Conservation (phyloP, 495 filamentous ascomycete genomes). For the Tricharina praecox region DNA sequence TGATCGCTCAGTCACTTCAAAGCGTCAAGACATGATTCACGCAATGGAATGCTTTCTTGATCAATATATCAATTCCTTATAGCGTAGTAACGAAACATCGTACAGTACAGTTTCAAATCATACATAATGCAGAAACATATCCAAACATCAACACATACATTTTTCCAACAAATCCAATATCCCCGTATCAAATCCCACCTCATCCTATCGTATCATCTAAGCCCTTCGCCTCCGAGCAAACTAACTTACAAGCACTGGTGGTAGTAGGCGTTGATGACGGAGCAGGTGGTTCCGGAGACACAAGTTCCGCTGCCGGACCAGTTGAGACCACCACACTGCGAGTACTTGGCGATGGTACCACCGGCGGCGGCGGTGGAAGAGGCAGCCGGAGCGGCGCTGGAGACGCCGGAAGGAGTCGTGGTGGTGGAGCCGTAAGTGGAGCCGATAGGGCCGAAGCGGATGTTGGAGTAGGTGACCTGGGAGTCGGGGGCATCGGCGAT, state of each 20-base stretch:
- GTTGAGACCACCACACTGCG: conserved; percentile 34
- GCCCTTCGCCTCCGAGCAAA: too few species aligned
- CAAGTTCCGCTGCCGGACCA: conserved; percentile 31
- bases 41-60: too few species aligned
- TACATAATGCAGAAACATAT: too few species aligned
- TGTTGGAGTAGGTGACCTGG: conserved; percentile 47
- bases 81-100: too few species aligned
- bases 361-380: conserved; percentile 9
- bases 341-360: conserved; percentile 22
- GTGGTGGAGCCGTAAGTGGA: conserved; percentile 32
- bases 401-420: not conserved
- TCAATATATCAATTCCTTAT: too few species aligned
- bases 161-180: too few species aligned
- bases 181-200: too few species aligned
- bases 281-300: conserved; percentile 12
- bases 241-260: conserved; percentile 25
- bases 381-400: conserved; percentile 13
- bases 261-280: conserved; percentile 17
- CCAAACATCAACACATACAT: too few species aligned
- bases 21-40: too few species aligned
- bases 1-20: too few species aligned
- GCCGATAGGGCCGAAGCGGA: conserved; percentile 50
- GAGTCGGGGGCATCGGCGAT: conserved; percentile 38
- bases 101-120: too few species aligned
- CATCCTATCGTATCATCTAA: too few species aligned